Conservation (phyloP, 371 early-diverging fungal genomes). For the Actinomucor elegans region DNA sequence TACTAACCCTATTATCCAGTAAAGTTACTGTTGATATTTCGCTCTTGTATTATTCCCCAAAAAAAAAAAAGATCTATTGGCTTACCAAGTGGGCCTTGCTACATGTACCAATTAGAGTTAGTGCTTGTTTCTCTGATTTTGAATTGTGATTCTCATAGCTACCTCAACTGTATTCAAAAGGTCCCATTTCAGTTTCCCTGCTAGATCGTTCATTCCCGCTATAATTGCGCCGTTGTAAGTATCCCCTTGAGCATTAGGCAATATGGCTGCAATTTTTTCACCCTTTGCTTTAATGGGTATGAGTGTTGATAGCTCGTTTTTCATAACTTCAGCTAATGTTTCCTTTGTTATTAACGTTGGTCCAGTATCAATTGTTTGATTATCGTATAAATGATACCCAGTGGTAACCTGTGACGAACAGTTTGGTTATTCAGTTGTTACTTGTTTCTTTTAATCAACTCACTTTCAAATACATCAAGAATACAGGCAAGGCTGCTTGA, state of each 20-base stretch:
- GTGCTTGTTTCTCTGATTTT: background rate
- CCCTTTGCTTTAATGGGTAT: slow-evolving; percentile 22
- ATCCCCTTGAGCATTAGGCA: slow-evolving; percentile 27
- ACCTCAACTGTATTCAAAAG: slow-evolving; percentile 22
- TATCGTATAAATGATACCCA: slow-evolving; percentile 35
- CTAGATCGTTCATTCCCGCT: slow-evolving; percentile 23
- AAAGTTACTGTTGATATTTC: background rate
- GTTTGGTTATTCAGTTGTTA: slow-evolving; percentile 8
- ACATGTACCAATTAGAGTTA: background rate
- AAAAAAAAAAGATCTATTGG: too few species aligned
- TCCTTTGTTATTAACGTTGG: slow-evolving; percentile 25
- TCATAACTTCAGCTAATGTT: slow-evolving; percentile 16
- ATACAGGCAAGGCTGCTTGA: slow-evolving; percentile 50
- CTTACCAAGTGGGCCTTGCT: slow-evolving; percentile 2
- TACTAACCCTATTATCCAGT: background rate
- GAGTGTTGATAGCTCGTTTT: slow-evolving; percentile 30
- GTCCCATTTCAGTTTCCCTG: slow-evolving; percentile 28
- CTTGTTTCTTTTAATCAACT: background rate
- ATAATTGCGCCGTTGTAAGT: slow-evolving; percentile 22
- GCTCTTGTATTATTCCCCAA: too few species aligned
- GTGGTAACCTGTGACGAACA: slow-evolving; percentile 22
- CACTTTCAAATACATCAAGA: slow-evolving; percentile 46
- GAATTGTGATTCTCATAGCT: too few species aligned
- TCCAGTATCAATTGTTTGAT: slow-evolving; percentile 35
- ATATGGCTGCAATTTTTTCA: slow-evolving; percentile 13